Conservation (phyloP, 768 basidiomycete species). For the Mycena latifolia region DNA sequence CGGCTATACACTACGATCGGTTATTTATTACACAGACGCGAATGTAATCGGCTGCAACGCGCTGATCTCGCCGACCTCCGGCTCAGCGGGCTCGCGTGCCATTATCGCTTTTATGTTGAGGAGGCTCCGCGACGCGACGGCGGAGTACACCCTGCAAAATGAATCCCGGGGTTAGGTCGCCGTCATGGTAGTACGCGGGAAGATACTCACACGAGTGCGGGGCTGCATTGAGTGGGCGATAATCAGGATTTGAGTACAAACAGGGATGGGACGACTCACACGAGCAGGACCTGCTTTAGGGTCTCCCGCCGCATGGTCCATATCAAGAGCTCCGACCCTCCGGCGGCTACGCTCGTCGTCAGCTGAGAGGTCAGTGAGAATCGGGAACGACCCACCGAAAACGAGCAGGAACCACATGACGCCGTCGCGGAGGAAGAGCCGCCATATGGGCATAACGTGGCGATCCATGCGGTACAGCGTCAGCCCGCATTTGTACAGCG, state of each 20-base stretch:
- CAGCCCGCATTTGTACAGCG: slow-evolving; percentile 13
- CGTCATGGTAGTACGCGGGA: too few relatives aligned
- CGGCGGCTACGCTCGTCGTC: background rate
- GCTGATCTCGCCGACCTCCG: background rate
- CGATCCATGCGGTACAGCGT: slow-evolving; percentile 5
- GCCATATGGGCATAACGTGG: slow-evolving; percentile 17
- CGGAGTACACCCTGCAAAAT: slow-evolving; percentile 16
- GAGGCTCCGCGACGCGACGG: slow-evolving; percentile 5
- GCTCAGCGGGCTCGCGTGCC: background rate
- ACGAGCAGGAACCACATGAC: slow-evolving; percentile 18
- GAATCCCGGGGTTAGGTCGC: too few relatives aligned
- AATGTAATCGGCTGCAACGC: too few relatives aligned
- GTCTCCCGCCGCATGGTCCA: slow-evolving; percentile 15
- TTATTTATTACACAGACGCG: too few relatives aligned
- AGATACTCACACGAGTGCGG: slow-evolving; percentile 18
- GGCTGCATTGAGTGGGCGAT: background rate
- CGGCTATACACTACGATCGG: too few relatives aligned
- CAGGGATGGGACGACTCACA: background rate
- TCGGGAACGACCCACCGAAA: slow-evolving; percentile 1
- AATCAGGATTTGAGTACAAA: too few relatives aligned
- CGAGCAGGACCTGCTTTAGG: slow-evolving; percentile 20
- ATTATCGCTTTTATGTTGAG: slow-evolving; percentile 19
- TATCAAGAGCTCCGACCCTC: slow-evolving; percentile 14
- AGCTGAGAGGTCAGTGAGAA: background rate
- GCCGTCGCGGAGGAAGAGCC: slow-evolving; percentile 23